Base-by-base conservation (phyloP, 495 filamentous ascomycete species). In the Podospora sp. region DNA sequence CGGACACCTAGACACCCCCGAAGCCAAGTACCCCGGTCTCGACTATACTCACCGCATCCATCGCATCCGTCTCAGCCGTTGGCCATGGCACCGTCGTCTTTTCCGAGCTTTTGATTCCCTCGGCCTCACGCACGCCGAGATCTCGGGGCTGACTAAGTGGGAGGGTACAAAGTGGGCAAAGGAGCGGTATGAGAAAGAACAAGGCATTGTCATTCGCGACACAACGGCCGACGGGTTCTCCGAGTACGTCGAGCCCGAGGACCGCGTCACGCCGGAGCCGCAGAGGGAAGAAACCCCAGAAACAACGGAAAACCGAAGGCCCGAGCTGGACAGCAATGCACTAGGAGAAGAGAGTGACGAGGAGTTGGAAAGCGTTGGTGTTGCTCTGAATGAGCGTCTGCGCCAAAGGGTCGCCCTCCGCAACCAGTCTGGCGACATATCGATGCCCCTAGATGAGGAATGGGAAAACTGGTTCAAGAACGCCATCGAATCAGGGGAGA, bases 91-190 rank as follows among this genome's bases (percentile, higher is more conserved):
- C 76, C 87, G 87, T 65, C 84, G 86, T 69, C 84, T 97, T 0
- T 96, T 97, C 78, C 86, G 87, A 40, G 90, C 89, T 46, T 96
- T 97, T 70, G 92, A 97, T 71, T 82, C 82, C 50, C 84, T 97
- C 21, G 82, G 87, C 46, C 78, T 96, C n/a, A 95, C 93, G 0
- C 79, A 86, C 46, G 78, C 81, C 59, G 93, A 97, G 72, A 96
- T 97, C 68, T 81, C 85, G 1, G 85, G 81, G 14, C 80, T 97
- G 66, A 96, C 93, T 68, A 90, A 90, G 72, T 97, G 93, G 93
- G 92, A 96, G 75, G 93, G 93, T n/a, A 96, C 93, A 60, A 90
- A 90, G 70, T 96, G 90, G 82, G 93, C 93, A 29, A 90, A 92
- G 66, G 88, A 94, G 74, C 86, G 89, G 16, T 96, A 90, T 75